Percentiles rank a stretch among this genome's conserved stretches.
Conservation (phyloP, 2,329 filamentous ascomycete species). For the Aureobasidium sp. region DNA sequence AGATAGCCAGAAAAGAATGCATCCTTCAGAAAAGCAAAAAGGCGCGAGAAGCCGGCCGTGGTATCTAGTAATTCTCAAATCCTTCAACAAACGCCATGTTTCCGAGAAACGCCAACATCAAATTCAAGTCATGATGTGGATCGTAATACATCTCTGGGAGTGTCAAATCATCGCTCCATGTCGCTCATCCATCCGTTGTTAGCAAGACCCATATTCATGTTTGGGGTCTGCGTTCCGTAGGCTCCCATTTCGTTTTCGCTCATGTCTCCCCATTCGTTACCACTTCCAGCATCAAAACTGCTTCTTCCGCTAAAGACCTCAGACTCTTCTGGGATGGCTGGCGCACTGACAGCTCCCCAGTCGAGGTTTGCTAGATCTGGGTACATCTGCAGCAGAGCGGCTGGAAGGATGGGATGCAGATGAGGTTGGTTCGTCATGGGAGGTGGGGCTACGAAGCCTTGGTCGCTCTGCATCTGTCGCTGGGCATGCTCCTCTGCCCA, state of each 20-base stretch:
- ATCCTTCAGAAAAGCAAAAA: slow-evolving; percentile 1
- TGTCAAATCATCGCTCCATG: background rate
- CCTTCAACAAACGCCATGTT: slow-evolving; percentile 12
- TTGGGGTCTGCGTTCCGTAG: background rate
- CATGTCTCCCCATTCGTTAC: slow-evolving; percentile 58
- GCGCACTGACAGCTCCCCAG: slow-evolving; percentile 51
- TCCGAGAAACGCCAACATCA: slow-evolving; percentile 12
- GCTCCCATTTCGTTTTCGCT: slow-evolving; percentile 43
- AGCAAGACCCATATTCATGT: slow-evolving; percentile 4
- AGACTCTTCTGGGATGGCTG: slow-evolving; percentile 43
- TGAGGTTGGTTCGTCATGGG: slow-evolving; percentile 31
- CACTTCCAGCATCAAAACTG: slow-evolving; percentile 66
- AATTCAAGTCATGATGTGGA: background rate
- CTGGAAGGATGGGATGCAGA: slow-evolving; percentile 57
- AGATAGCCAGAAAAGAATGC: background rate
- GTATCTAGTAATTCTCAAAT: slow-evolving; percentile 12
- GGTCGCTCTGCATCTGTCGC: slow-evolving; percentile 52
- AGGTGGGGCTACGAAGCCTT: slow-evolving; percentile 31
- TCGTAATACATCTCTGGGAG: background rate
- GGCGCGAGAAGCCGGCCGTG: slow-evolving; percentile 8
- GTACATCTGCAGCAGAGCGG: slow-evolving; percentile 82
- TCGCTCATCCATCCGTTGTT: slow-evolving; percentile 10
- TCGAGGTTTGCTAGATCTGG: slow-evolving; percentile 85
- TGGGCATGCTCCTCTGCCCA: slow-evolving; percentile 53
- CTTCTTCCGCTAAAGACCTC: slow-evolving; percentile 71